Conservation (phyloP, 768 basidiomycete species). For the Gymnopilus junonius region DNA sequence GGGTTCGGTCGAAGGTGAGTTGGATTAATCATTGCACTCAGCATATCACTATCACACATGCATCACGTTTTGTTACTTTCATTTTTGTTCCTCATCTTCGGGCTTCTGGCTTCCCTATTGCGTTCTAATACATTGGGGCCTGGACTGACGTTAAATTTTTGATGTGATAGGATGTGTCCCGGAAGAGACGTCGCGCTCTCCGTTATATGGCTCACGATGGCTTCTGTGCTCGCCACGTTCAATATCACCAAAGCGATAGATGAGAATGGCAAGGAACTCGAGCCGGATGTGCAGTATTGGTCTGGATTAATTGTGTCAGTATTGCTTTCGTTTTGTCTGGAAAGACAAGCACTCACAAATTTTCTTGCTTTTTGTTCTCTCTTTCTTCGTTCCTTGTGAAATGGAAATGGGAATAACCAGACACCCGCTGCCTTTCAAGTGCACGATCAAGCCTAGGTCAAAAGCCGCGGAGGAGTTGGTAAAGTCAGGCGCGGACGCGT, state of each 20-base stretch:
- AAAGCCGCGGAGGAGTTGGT: slow-evolving; percentile 21
- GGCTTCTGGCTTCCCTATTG: too few relatives aligned
- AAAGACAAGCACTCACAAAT: too few relatives aligned
- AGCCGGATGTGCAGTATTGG: slow-evolving; percentile 19
- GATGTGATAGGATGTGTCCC: slow-evolving; percentile 38
- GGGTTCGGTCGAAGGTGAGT: slow-evolving; percentile 45
- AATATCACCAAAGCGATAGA: slow-evolving; percentile 34
- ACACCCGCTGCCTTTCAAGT: slow-evolving; percentile 31
- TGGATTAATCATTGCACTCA: not conserved
- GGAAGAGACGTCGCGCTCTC: slow-evolving; percentile 36
- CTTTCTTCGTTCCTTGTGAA: too few relatives aligned
- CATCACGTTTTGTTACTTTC: too few relatives aligned
- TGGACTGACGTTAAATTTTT: not conserved
- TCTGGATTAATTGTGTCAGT: slow-evolving; percentile 26
- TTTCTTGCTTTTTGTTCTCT: too few relatives aligned
- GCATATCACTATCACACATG: too few relatives aligned
- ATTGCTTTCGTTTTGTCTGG: too few relatives aligned
- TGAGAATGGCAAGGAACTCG: slow-evolving; percentile 27
- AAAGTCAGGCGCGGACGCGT: slow-evolving; percentile 14
- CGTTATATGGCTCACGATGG: slow-evolving; percentile 30
- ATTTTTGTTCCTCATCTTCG: too few relatives aligned
- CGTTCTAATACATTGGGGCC: too few relatives aligned
- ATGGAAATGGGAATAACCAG: too few relatives aligned
- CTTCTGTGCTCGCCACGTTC: slow-evolving; percentile 37
- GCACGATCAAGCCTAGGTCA: slow-evolving; percentile 32